Conservation (phyloP, 106 monocot species). For the Amphibolis antarctica region DNA sequence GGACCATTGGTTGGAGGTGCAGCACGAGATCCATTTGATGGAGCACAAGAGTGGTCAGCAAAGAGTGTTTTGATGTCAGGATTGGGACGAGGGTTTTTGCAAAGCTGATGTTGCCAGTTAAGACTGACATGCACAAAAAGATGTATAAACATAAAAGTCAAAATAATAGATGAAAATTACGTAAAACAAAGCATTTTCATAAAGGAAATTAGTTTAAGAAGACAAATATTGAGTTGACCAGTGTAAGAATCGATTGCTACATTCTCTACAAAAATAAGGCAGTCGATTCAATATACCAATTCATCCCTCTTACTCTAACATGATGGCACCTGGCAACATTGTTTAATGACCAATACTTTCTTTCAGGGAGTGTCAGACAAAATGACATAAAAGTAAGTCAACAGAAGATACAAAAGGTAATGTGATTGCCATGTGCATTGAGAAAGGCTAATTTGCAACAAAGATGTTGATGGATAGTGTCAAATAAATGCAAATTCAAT, state of each 20-base stretch:
- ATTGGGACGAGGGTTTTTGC: conserved; percentile 93
- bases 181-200: not conserved
- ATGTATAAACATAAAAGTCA: not conserved
- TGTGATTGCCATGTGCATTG: too few species aligned
- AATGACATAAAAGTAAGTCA: too few species aligned
- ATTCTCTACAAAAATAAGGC: too few species aligned
- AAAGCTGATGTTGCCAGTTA: conserved; percentile 99
- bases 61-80: conserved; percentile 98
- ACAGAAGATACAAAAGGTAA: too few species aligned
- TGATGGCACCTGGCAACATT: not conserved
- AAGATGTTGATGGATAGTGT: too few species aligned
- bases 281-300: too few species aligned
- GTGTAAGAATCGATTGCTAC: too few species aligned
- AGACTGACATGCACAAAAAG: conserved; percentile 31
- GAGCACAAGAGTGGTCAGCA: conserved; percentile 79
- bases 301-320: not conserved
- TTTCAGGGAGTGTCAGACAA: too few species aligned
- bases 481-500: too few species aligned
- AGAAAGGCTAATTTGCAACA: too few species aligned
- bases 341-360: not conserved
- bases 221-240: not conserved
- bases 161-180: not conserved
- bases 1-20: conserved; percentile 62
- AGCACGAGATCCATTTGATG: conserved; percentile 64
- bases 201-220: not conserved